Evolutionary conservation across 192 early-diverging fungal genomes (phyloP).

Genomic region (Obelidium mucronatum): DNA sequence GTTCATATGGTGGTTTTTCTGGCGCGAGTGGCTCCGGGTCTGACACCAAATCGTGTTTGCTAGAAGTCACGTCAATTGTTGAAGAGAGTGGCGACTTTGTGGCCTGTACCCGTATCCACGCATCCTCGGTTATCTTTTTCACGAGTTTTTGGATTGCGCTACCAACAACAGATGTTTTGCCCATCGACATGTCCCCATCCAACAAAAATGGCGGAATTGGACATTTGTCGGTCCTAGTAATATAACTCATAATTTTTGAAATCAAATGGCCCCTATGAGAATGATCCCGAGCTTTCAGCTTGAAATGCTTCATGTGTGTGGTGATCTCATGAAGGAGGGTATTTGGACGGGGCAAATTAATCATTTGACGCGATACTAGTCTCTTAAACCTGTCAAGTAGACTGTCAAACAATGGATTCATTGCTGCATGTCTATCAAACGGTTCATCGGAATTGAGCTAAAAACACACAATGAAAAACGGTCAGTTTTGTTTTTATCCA

Average conservation of each 20-base stretch:
- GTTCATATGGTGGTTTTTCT: neutral
- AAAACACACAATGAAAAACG: neutral
- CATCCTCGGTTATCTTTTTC: neutral
- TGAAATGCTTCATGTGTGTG: neutral
- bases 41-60: neutral
- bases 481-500: neutral
- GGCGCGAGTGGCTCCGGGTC: neutral
- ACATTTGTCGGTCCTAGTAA: neutral
- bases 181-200: constrained; percentile 27
- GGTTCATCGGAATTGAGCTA: neutral
- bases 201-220: constrained; percentile 21
- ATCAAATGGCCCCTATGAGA: constrained; percentile 17
- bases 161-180: constrained; percentile 20
- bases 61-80: neutral
- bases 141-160: constrained; percentile 23
- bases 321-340: constrained; percentile 5
- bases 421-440: neutral
- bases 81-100: neutral
- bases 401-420: neutral
- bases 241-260: constrained; percentile 24
- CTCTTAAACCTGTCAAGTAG: constrained; percentile 1
- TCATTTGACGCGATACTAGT: neutral
- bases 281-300: constrained; percentile 14
- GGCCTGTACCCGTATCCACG: neutral
- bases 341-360: neutral